phyloP scores from a whole-genome alignment of 306 rosid species.

The Urtica urens region DNA sequence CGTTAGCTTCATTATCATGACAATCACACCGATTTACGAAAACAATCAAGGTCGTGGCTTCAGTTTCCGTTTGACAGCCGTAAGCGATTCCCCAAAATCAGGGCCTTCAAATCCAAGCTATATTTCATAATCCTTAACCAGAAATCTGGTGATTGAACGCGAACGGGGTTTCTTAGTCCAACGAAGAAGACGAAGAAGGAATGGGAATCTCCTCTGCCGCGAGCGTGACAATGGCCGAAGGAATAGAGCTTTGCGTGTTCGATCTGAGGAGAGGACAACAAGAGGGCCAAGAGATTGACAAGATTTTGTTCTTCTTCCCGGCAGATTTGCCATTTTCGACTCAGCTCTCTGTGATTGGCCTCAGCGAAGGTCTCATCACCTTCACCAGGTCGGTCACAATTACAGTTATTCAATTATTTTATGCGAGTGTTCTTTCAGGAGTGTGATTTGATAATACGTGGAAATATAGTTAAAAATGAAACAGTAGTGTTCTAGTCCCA shows the following conservation, averaged over 20 bases:
- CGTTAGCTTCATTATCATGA: too few relatives aligned
- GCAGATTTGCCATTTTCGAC: constrained; percentile 68
- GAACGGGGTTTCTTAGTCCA: too few relatives aligned
- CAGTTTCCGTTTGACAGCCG: too few relatives aligned
- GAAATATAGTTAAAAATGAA: not conserved
- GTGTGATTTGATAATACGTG: not conserved
- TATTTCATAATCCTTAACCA: too few relatives aligned
- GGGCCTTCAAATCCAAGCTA: too few relatives aligned
- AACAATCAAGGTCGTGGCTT: too few relatives aligned
- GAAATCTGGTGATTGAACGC: too few relatives aligned
- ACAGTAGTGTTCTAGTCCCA: too few relatives aligned
- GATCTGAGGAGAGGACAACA: constrained; percentile 90
- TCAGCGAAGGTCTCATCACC: constrained; percentile 94
- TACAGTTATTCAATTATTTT: too few relatives aligned
- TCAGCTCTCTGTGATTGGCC: constrained; percentile 83
- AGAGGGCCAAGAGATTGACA: constrained; percentile 92
- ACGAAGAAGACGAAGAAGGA: too few relatives aligned
- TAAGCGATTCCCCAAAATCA: too few relatives aligned
- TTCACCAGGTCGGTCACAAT: constrained; percentile 66
- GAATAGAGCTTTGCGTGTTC: constrained; percentile 58
- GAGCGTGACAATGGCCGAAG: constrained; percentile 33
- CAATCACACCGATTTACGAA: too few relatives aligned
- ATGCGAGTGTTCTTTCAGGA: not conserved
- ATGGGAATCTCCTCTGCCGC: constrained; percentile 67
- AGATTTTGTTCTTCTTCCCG: constrained; percentile 86